Conservation (phyloP, 2,329 filamentous ascomycete species). For the Neocatenulostroma microsporum region DNA sequence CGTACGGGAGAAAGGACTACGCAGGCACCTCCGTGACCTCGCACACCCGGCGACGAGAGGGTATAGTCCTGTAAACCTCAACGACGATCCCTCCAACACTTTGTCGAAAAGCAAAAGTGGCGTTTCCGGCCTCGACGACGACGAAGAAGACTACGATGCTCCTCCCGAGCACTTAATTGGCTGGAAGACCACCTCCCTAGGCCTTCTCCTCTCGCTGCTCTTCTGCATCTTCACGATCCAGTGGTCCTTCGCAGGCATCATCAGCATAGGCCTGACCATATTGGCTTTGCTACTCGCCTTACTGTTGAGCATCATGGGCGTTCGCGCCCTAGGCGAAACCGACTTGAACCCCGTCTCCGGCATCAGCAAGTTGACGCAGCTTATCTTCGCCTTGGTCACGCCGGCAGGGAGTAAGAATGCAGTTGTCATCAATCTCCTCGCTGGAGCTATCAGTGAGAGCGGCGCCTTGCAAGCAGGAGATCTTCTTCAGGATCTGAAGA, state of each 20-base stretch:
- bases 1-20: conserved; percentile 21
- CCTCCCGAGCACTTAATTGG: conserved; percentile 76
- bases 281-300: conserved; percentile 76
- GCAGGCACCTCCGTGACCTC: conserved; percentile 29
- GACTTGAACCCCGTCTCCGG: conserved; percentile 94
- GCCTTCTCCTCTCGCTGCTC: conserved; percentile 65
- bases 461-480: conserved; percentile 92
- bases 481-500: conserved; percentile 95
- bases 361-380: conserved; percentile 91
- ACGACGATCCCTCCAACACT: conserved; percentile 4
- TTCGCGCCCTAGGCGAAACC: conserved; percentile 65
- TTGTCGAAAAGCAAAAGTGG: background rate
- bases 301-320: conserved; percentile 56
- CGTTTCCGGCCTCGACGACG: conserved; percentile 19
- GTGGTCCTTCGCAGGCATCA: conserved; percentile 71
- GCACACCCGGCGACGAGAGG: conserved; percentile 27
- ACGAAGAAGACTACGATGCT: conserved; percentile 60
- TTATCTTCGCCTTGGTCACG: conserved; percentile 87
- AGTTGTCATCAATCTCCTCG: conserved; percentile 90
- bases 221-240: conserved; percentile 78
- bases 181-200: conserved; percentile 60
- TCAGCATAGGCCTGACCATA: conserved; percentile 73
- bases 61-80: conserved; percentile 33
- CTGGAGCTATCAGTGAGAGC: conserved; percentile 76
- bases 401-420: conserved; percentile 72